phyloP scores from a whole-genome alignment of 2,329 filamentous ascomycete species.

The Ceratocystis colombiana region DNA sequence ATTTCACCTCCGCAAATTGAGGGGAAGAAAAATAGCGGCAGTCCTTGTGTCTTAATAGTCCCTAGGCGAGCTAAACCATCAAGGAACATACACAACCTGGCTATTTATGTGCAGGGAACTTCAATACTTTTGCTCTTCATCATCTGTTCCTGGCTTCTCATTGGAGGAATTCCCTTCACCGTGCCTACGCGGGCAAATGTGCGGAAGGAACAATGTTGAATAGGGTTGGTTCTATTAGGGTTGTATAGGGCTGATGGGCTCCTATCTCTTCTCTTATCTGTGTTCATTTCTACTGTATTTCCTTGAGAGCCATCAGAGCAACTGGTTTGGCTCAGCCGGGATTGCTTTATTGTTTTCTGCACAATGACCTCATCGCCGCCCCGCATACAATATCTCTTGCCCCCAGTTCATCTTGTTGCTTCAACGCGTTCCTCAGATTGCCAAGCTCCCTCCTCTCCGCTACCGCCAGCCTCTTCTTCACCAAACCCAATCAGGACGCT shows the following conservation, averaged over 20 bases:
- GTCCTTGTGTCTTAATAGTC: too few relatives aligned
- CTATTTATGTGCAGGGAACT: background rate
- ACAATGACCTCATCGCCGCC: constrained; percentile 2
- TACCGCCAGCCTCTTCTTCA: background rate
- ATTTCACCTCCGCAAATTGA: background rate
- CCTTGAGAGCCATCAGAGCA: background rate
- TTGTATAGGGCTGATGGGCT: background rate
- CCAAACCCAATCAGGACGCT: background rate
- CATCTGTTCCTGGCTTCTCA: background rate
- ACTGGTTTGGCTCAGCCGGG: background rate
- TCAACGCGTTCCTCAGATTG: background rate
- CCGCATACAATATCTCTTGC: background rate
- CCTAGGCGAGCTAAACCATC: too few relatives aligned
- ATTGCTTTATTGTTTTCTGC: background rate
- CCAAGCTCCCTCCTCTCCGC: background rate
- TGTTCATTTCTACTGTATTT: background rate
- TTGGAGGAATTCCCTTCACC: background rate
- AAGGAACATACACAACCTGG: too few relatives aligned
- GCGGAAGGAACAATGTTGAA: background rate
- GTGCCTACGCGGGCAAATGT: too few relatives aligned
- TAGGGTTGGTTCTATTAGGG: background rate
- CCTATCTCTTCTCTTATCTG: background rate
- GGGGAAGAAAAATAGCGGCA: background rate
- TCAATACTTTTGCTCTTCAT: background rate
- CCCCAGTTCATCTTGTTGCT: constrained; percentile 3